Conservation (phyloP, 768 basidiomycete genomes). For the Kwoniella mangroviensis region DNA sequence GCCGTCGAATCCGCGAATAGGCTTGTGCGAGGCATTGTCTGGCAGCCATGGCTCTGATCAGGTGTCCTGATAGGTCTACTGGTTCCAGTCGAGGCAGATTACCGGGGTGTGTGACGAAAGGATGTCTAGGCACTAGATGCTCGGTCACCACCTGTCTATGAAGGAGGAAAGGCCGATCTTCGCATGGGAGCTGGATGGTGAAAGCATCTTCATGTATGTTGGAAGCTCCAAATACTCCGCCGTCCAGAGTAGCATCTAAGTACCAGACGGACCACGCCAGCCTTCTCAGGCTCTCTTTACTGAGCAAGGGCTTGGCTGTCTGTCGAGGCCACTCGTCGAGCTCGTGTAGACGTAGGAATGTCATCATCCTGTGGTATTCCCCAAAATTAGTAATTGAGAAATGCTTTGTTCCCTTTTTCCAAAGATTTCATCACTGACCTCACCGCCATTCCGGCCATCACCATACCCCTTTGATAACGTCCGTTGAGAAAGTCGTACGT, state of each 20-base stretch:
- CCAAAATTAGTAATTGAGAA: not conserved
- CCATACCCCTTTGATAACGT: slow-evolving; percentile 21
- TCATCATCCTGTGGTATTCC: slow-evolving; percentile 31
- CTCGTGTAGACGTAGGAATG: slow-evolving; percentile 29
- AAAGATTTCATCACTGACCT: slow-evolving; percentile 12
- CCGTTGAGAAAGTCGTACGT: slow-evolving; percentile 26
- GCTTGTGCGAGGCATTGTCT: slow-evolving; percentile 13
- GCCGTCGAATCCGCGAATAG: slow-evolving; percentile 15
- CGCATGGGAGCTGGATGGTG: slow-evolving; percentile 32
- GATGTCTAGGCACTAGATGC: not conserved
- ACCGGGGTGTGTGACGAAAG: not conserved
- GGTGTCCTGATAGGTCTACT: slow-evolving; percentile 12
- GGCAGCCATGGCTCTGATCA: slow-evolving; percentile 18
- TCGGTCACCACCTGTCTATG: slow-evolving; percentile 16
- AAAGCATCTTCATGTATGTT: slow-evolving; percentile 22
- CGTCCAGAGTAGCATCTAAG: slow-evolving; percentile 23
- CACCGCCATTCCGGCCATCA: slow-evolving; percentile 31
- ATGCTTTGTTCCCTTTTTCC: not conserved
- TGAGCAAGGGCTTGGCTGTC: slow-evolving; percentile 24
- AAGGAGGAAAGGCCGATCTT: slow-evolving; percentile 25
- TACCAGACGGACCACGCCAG: slow-evolving; percentile 38
- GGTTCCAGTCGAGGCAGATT: not conserved
- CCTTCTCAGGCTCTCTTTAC: slow-evolving; percentile 24
- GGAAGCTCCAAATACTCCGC: slow-evolving; percentile 26
- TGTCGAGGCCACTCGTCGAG: slow-evolving; percentile 30